Evolutionary conservation across 768 basidiomycete genomes (phyloP).

Genomic region (Ephemerocybe angulata): DNA sequence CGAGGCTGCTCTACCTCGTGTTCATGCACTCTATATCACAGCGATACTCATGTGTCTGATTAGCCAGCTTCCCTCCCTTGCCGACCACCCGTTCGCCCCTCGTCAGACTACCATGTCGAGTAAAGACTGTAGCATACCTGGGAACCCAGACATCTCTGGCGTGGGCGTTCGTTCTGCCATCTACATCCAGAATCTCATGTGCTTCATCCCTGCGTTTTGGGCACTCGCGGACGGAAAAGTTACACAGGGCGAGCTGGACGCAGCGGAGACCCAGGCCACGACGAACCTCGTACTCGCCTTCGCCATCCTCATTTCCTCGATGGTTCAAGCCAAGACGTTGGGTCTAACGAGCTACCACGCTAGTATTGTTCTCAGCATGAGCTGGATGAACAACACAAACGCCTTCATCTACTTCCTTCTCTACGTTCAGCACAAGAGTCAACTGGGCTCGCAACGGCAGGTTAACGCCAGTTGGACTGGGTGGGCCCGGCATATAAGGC

Average conservation of each 20-base stretch:
- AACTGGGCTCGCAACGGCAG: background rate
- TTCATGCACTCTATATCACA: no score
- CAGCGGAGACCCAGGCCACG: slow-evolving; percentile 10
- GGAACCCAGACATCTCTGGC: slow-evolving; percentile 12
- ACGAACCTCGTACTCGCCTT: slow-evolving; percentile 22
- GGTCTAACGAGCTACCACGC: slow-evolving; percentile 19
- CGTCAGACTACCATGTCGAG: no score
- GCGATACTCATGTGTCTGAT: no score
- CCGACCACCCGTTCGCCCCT: no score
- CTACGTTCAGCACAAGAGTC: slow-evolving; percentile 3
- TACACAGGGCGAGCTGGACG: slow-evolving; percentile 14
- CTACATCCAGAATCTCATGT: slow-evolving; percentile 23
- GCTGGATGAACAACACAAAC: slow-evolving; percentile 16
- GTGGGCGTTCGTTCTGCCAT: slow-evolving; percentile 25
- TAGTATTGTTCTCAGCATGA: slow-evolving; percentile 15
- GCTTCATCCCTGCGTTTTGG: slow-evolving; percentile 19
- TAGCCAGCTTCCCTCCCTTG: no score
- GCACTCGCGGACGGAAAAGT: slow-evolving; percentile 20
- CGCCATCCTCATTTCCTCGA: slow-evolving; percentile 21
- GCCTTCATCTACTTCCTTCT: slow-evolving; percentile 10
- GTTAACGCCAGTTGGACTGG: background rate
- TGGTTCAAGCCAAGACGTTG: slow-evolving; percentile 16
- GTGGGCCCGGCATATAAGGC: background rate
- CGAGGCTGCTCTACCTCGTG: no score
- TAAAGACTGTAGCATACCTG: no score